A percentile compares a stretch with the other conserved stretches of the same genome.
Evolutionary conservation across 2,329 filamentous ascomycete species (phyloP).

Genomic region (Colletotrichum abscissum): DNA sequence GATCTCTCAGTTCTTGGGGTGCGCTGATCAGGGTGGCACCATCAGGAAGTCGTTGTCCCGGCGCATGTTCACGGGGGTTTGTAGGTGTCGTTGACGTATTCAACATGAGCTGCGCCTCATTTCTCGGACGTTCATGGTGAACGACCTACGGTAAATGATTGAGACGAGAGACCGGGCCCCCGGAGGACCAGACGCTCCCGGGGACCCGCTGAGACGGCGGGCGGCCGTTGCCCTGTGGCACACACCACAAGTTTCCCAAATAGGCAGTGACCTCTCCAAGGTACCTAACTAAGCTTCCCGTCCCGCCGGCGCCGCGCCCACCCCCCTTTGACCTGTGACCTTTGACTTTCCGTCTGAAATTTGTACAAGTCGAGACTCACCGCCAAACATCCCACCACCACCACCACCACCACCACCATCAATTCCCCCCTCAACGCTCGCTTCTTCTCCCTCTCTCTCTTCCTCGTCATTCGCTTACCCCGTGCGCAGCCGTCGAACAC

Average conservation of each 20-base stretch:
- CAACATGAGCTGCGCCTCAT: neutral
- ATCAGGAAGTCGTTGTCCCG: neutral
- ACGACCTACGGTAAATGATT: neutral
- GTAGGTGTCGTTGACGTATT: neutral
- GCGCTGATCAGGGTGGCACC: neutral
- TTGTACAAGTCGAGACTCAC: constrained; percentile 24
- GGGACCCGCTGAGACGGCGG: constrained; percentile 6
- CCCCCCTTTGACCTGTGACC: neutral
- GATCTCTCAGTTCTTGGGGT: neutral
- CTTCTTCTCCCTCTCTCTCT: neutral
- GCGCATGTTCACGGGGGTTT: too few relatives aligned
- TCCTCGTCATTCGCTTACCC: neutral
- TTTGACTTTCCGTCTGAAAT: constrained; percentile 10
- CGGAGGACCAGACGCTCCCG: neutral
- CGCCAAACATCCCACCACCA: constrained; percentile 22
- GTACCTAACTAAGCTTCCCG: neutral
- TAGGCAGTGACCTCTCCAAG: constrained; percentile 9
- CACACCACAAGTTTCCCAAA: constrained; percentile 22
- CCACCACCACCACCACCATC: too few relatives aligned
- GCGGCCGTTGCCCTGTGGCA: neutral
- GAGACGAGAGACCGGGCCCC: too few relatives aligned
- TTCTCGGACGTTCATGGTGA: neutral
- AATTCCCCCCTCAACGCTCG: neutral
- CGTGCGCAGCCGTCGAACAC: neutral
- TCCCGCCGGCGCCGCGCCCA: neutral